Evolutionary conservation across 345 rosid species (phyloP).

Genomic region (Eucalyptus dawsonii): DNA sequence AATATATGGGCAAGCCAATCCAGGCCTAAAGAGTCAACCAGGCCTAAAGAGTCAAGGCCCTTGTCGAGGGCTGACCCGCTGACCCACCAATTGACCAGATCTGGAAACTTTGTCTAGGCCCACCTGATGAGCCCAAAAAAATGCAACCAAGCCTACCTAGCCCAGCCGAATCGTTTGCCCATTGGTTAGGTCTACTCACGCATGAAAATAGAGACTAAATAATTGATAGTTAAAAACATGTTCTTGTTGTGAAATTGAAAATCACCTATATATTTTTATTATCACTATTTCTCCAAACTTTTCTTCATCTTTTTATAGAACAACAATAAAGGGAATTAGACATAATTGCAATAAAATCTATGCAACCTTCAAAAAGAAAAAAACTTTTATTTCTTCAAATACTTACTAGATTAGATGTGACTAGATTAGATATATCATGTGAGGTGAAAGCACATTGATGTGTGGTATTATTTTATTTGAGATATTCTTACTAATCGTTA

Average conservation of each 20-base stretch:
- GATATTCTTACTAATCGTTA: no score
- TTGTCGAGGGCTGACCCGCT: background rate
- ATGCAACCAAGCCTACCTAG: no score
- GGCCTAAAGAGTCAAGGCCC: background rate
- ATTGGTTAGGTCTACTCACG: background rate
- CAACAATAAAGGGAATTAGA: background rate
- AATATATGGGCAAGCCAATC: background rate
- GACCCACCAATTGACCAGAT: background rate
- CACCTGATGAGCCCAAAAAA: no score
- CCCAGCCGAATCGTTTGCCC: background rate
- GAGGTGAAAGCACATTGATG: no score
- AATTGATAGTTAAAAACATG: background rate
- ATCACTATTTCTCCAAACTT: background rate
- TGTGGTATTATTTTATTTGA: no score
- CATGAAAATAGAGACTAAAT: background rate
- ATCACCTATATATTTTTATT: background rate
- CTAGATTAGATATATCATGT: no score
- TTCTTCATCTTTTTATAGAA: background rate
- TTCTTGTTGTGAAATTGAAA: background rate
- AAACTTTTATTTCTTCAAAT: no score
- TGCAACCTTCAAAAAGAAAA: background rate
- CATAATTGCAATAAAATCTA: background rate
- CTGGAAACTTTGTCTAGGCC: background rate
- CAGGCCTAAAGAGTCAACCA: background rate
- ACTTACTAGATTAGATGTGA: no score